A percentile compares a stretch with the other conserved stretches of the same genome.
Evolutionary conservation across 2,329 filamentous ascomycete species (phyloP).

Genomic region (Ceratocystis papillata): DNA sequence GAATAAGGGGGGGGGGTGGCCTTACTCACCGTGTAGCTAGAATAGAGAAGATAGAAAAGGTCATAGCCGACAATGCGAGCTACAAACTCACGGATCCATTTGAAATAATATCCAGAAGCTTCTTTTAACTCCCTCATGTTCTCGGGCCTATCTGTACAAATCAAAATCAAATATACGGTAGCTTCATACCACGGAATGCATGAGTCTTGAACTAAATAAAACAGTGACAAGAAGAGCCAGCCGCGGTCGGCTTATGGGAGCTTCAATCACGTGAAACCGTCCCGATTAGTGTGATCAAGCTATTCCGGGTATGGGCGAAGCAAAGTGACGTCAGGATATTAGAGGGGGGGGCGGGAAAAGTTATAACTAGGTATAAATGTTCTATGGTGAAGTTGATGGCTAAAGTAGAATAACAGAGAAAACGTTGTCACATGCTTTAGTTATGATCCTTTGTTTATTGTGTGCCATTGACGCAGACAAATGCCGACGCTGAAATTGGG

Average conservation of each 20-base stretch:
- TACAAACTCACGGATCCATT: slow-evolving; percentile 2
- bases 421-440: background rate
- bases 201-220: background rate
- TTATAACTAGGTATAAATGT: background rate
- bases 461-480: background rate
- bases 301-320: background rate
- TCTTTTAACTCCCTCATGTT: slow-evolving; percentile 4
- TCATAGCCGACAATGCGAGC: slow-evolving; percentile 20
- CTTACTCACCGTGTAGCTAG: slow-evolving; percentile 12
- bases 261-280: background rate
- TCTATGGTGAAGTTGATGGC: background rate
- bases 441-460: background rate
- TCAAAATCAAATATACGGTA: background rate
- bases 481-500: background rate
- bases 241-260: background rate
- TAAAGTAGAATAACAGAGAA: background rate
- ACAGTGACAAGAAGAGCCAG: background rate
- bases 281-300: background rate
- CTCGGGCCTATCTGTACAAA: background rate
- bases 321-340: background rate
- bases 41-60: slow-evolving; percentile 15
- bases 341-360: background rate
- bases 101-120: slow-evolving; percentile 2
- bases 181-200: background rate
- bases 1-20: background rate